Evolutionary conservation across 768 basidiomycete species (phyloP).

Genomic region (Dictyophora rubrovolvata): DNA sequence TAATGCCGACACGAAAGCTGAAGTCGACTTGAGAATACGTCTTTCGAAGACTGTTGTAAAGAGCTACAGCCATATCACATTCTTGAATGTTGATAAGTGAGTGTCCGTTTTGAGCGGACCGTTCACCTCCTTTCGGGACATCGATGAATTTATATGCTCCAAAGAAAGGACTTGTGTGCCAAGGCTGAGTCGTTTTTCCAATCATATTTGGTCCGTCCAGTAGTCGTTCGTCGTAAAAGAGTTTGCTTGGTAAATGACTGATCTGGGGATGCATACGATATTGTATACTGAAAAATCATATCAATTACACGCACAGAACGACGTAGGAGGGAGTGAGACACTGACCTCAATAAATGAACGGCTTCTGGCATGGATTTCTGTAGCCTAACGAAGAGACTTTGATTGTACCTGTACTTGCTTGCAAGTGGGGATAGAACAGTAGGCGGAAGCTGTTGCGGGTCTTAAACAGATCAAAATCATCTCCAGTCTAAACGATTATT

Average conservation of each 20-base stretch:
- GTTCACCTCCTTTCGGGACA: conserved; percentile 57
- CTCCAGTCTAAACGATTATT: not conserved
- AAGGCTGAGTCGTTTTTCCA: conserved; percentile 66
- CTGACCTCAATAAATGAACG: conserved; percentile 81
- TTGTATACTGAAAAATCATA: conserved; percentile 60
- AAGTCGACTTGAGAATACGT: conserved; percentile 50
- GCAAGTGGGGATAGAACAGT: conserved; percentile 69
- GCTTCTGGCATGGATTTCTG: conserved; percentile 71
- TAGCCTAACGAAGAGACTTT: conserved; percentile 87
- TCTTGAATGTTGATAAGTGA: conserved; percentile 74
- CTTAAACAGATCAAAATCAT: conserved; percentile 22
- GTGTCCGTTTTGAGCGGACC: conserved; percentile 40
- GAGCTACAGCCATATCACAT: conserved; percentile 59
- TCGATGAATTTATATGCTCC: conserved; percentile 89
- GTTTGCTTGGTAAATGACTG: conserved; percentile 73
- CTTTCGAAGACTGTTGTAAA: conserved; percentile 61
- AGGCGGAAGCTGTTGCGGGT: conserved; percentile 92
- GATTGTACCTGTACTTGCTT: conserved; percentile 65
- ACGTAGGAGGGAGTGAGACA: not conserved
- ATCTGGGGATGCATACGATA: conserved; percentile 99
- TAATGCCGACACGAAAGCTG: conserved; percentile 53
- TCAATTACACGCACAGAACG: not conserved
- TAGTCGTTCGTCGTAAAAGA: conserved; percentile 78
- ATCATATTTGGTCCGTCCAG: conserved; percentile 87
- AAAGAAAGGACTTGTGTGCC: conserved; percentile 74